Base-by-base conservation (phyloP, 2,329 filamentous ascomycete genomes). In the Juglanconis sp. region DNA sequence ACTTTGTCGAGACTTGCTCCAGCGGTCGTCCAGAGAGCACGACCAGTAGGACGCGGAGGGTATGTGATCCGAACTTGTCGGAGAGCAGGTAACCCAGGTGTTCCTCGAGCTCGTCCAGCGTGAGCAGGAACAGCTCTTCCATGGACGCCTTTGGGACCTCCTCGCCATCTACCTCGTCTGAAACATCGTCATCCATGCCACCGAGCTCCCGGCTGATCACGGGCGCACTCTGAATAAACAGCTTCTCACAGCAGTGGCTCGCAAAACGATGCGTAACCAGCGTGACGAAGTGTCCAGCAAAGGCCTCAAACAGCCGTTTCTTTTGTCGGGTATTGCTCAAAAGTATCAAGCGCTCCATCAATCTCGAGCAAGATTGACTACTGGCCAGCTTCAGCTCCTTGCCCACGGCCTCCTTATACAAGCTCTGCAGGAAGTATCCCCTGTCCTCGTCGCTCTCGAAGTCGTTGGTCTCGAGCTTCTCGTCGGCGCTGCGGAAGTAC, bases 361-460 rank as follows among this genome's bases (percentile, higher is more conserved):
- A 77, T 15, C 95, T 83, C 55, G 95, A 99, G 76, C 93, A 97
- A 3, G 91, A 95, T 76, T 99, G 95, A 73, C 92, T 96, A 76
- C 91, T 95, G 31, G 93, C 93, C 64, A 99, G 85, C 80, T 98
- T 99, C 70, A 99, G 80, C 74, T 98, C 95, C 76, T 98, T 98
- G 63, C 92, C 92, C 63, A 87, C 81, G 0, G 93, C 92, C 75
- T 98, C 94, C 66, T 84, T 82, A 75, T 90, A 96, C 55, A 98
- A 90, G 73, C 89, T 96, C 63, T 88, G 86, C 51, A 98, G 75
- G 69, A 92, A 92, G 53, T 89, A 69, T 57, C 80, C 78, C 60
- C 87, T 83, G 66, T 92, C 89, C 66, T 96, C 91, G 56, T 85
- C 73, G 44, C 87, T 87, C 46, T 84, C 85, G 72, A 98, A 98